Evolutionary conservation across 202 grass and related monocot genomes (phyloP), one percentile per base, ranked within the genome.

Genomic region (Miscanthus sacchariflorus): DNA sequence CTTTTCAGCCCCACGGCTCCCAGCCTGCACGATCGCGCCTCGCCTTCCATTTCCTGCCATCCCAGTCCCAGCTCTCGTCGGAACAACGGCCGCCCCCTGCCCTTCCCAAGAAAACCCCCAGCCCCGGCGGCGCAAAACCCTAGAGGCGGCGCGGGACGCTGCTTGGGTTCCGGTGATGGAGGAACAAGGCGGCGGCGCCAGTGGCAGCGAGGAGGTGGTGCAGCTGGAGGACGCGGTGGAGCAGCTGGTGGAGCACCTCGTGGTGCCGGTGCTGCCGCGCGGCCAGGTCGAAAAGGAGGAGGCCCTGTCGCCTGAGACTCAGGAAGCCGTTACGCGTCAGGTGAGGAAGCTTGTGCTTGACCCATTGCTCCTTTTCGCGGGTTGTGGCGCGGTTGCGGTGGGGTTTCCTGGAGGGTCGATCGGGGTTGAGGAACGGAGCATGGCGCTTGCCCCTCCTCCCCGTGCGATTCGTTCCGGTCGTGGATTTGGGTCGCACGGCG

Each of bases 201-300:
- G 66, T 42, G 54, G 75, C 17, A 42, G 25, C 1, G 65, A 2
- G 12, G 40, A 23, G 18, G 71, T 90, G 77, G 89, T 86, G 45
- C 61, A 85, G 14, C 71, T 88, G 92, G 96, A 98, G 88, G 92
- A 94, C 87, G 70, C 90, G 18, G 88, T 95, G 42, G 42, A 90
- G 70, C 68, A 84, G 68, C 87, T 94, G 25, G 81, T 98, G 27
- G 92, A 92, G 15, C 68, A 90, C 66, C 89, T 98, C 21, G 88
- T 98, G 42, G 7, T 7, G 66, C 90, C 93, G 23, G 79, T 72
- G 15, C 90, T 95, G 19, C 82, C 76, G 52, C 80, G 77, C 48
- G 36, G 23, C 35, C 50, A 38, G 11, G 17, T 48, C 43, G 17
- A 27, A 70, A 30, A 2, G 23, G 27, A n/a, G 64, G 68, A 23